Percentiles rank a stretch among this genome's conserved stretches.
Evolutionary conservation across 352 stramenopile species (phyloP).

Genomic region (Saprolegnia parasitica): DNA sequence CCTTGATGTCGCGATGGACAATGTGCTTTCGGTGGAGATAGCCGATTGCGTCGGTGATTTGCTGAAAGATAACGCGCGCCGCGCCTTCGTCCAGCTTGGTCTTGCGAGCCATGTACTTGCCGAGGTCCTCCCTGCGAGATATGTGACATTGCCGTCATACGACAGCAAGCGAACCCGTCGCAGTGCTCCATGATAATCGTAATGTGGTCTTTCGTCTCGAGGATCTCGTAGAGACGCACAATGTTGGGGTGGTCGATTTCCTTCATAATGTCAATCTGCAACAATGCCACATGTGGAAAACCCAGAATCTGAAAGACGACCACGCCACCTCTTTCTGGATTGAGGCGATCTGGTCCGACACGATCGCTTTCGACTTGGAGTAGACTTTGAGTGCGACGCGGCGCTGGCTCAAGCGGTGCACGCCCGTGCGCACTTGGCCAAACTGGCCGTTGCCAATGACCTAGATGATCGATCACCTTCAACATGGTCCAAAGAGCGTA

Average conservation of each 20-base stretch:
- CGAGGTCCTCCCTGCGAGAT: conserved; percentile 24
- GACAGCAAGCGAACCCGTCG: conserved; percentile 29
- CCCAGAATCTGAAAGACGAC: background rate
- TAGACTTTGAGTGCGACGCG: conserved; percentile 27
- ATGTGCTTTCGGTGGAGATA: conserved; percentile 28
- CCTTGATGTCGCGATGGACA: conserved; percentile 28
- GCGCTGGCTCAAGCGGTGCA: conserved; percentile 18
- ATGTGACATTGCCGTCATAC: background rate
- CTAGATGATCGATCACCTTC: background rate
- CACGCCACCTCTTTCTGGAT: conserved; percentile 27
- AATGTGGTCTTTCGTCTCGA: conserved; percentile 94
- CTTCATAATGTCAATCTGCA: conserved; percentile 95
- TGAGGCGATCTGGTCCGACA: conserved; percentile 2
- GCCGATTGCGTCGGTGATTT: conserved; percentile 22
- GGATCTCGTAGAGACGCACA: conserved; percentile 94
- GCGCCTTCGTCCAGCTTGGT: conserved; percentile 5
- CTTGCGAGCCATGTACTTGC: conserved; percentile 7
- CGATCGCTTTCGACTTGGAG: conserved; percentile 18
- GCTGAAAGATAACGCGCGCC: conserved; percentile 13
- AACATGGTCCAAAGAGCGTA: conserved; percentile 1
- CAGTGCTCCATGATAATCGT: conserved; percentile 97
- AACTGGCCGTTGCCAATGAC: conserved; percentile 12
- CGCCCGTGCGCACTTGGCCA: conserved; percentile 7
- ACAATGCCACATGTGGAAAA: conserved; percentile 21
- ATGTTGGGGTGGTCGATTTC: conserved; percentile 95